phyloP scores from a whole-genome alignment of 495 filamentous ascomycete genomes.

The Trichoderma asperelloides region DNA sequence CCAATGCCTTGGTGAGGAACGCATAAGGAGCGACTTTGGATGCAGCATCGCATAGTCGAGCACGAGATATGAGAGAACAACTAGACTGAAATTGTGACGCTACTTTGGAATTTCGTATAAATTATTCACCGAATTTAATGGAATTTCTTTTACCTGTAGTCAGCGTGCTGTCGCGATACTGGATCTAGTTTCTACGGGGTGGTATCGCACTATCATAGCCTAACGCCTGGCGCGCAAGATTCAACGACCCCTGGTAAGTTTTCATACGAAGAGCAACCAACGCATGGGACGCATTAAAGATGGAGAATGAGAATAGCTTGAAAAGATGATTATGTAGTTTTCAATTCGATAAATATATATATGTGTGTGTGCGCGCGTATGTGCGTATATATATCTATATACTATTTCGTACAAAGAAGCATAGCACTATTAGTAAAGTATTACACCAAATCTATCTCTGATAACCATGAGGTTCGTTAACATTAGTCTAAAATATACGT shows the following conservation, averaged over 20 bases:
- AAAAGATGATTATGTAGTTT: too few relatives aligned
- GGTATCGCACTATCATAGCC: background rate
- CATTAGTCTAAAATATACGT: background rate
- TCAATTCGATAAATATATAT: too few relatives aligned
- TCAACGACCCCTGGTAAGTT: too few relatives aligned
- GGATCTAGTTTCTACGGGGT: background rate
- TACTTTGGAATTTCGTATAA: background rate
- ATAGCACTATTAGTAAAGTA: background rate
- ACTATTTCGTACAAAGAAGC: too few relatives aligned
- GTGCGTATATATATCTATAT: too few relatives aligned
- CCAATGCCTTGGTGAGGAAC: background rate
- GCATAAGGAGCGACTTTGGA: background rate
- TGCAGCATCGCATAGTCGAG: background rate
- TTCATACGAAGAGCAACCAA: background rate
- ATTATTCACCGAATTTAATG: background rate
- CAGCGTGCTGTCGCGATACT: background rate
- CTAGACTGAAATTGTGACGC: background rate
- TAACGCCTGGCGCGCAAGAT: background rate
- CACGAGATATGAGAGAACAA: background rate
- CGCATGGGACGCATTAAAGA: too few relatives aligned
- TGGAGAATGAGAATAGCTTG: too few relatives aligned
- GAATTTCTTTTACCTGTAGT: background rate
- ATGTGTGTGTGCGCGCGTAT: too few relatives aligned
- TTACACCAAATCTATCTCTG: background rate
- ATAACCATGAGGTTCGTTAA: background rate